Evolutionary conservation across 2,329 filamentous ascomycete species (phyloP).

Genomic region (Juglanconis sp.): DNA sequence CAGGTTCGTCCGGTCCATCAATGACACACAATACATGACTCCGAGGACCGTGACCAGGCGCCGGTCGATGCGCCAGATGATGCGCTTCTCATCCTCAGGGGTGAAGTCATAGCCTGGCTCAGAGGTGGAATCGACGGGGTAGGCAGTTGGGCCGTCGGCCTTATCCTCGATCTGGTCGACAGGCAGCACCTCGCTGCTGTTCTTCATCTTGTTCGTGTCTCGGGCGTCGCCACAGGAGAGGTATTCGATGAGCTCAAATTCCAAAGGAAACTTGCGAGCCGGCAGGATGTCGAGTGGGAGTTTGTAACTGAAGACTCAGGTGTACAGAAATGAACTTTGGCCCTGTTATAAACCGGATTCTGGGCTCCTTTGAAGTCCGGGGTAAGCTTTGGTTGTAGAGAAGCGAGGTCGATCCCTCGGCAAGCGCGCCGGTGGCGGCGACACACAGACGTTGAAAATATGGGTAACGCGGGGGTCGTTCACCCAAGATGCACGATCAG

Average conservation of each 20-base stretch:
- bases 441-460: too few species aligned
- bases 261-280: too few species aligned
- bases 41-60: conserved; percentile 61
- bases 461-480: too few species aligned
- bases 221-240: not conserved
- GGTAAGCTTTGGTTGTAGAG: too few species aligned
- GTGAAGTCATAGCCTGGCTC: conserved; percentile 47
- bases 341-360: too few species aligned
- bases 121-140: conserved; percentile 23
- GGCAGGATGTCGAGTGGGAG: too few species aligned
- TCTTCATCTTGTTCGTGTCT: conserved; percentile 22
- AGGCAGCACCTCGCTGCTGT: conserved; percentile 25
- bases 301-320: too few species aligned
- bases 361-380: too few species aligned
- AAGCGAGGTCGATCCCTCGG: too few species aligned
- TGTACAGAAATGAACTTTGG: too few species aligned
- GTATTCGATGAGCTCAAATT: not conserved
- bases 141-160: conserved; percentile 13
- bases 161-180: conserved; percentile 4
- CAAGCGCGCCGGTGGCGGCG: too few species aligned
- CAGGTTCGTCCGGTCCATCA: conserved; percentile 79
- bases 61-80: conserved; percentile 67
- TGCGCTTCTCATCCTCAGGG: conserved; percentile 59
- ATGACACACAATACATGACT: conserved; percentile 67
- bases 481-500: too few species aligned